A percentile compares a stretch with the other conserved stretches of the same genome.
Conservation (phyloP, 129 eudicot species). For the Calendula officinalis region DNA sequence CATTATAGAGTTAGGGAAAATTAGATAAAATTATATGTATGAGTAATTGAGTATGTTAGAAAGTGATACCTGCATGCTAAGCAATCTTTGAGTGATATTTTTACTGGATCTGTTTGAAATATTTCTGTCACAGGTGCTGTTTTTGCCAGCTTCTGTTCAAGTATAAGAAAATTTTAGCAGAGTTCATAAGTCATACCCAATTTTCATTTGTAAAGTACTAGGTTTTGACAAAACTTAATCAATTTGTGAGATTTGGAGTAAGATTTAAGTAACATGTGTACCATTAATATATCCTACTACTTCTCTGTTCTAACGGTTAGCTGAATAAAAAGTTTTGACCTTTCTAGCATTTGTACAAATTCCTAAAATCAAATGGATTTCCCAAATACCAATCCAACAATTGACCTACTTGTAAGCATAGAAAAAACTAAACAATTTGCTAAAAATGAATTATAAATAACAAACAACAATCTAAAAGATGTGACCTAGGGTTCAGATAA, state of each 20-base stretch:
- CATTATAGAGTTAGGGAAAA: background rate
- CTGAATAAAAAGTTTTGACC: background rate
- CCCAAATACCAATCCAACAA: background rate
- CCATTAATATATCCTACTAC: background rate
- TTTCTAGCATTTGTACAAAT: background rate
- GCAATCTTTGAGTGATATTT: constrained; percentile 96
- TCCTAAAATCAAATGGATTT: background rate
- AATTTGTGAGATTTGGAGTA: background rate
- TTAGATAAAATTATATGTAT: background rate
- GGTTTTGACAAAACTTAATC: no score
- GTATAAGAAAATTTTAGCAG: constrained; percentile 3
- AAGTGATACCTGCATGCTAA: constrained; percentile 83
- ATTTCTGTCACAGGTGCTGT: constrained; percentile 38
- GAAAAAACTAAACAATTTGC: background rate
- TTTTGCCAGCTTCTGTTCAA: constrained; percentile 43
- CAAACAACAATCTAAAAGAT: background rate
- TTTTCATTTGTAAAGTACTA: background rate
- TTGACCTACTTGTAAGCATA: background rate
- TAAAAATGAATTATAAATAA: background rate
- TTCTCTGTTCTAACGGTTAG: background rate
- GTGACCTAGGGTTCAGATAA: constrained; percentile 18
- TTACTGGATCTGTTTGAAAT: constrained; percentile 65
- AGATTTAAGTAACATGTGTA: background rate
- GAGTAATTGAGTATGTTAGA: constrained; percentile 5
- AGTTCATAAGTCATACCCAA: constrained; percentile 3